Conservation (phyloP, 768 basidiomycete genomes). For the Termitomyces sp. region DNA sequence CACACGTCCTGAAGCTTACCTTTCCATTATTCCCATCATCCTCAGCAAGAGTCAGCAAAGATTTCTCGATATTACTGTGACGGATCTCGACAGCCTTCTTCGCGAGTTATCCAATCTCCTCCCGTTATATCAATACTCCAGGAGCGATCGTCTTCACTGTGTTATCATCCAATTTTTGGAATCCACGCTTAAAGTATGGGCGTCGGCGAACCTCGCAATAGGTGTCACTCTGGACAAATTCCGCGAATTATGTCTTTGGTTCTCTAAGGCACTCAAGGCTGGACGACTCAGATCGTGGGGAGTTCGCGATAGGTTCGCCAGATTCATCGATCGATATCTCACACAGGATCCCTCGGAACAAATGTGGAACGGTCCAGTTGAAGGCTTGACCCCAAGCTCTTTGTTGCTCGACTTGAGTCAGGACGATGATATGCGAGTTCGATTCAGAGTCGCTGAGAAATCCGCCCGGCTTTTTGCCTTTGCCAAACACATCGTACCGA, state of each 20-base stretch:
- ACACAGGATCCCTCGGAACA: slow-evolving; percentile 46
- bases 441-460: slow-evolving; percentile 67
- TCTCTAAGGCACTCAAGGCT: slow-evolving; percentile 38
- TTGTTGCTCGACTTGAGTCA: slow-evolving; percentile 48
- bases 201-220: slow-evolving; percentile 20
- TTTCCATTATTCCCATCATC: slow-evolving; percentile 52
- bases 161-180: slow-evolving; percentile 58
- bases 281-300: slow-evolving; percentile 55
- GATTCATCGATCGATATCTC: slow-evolving; percentile 66
- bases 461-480: slow-evolving; percentile 54
- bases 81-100: slow-evolving; percentile 50
- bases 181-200: slow-evolving; percentile 63
- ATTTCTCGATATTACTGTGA: slow-evolving; percentile 45
- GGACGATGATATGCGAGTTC: slow-evolving; percentile 82
- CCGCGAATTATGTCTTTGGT: slow-evolving; percentile 47
- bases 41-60: slow-evolving; percentile 51
- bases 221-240: slow-evolving; percentile 39
- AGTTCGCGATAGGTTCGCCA: slow-evolving; percentile 56
- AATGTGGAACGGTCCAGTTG: slow-evolving; percentile 39
- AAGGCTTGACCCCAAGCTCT: slow-evolving; percentile 30
- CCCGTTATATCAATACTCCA: slow-evolving; percentile 45
- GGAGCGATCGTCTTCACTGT: slow-evolving; percentile 47
- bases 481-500: slow-evolving; percentile 27
- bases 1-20: slow-evolving; percentile 43
- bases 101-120: slow-evolving; percentile 50